Evolutionary conservation across 768 basidiomycete species (phyloP).

Genomic region (Phylloporus scabripes): DNA sequence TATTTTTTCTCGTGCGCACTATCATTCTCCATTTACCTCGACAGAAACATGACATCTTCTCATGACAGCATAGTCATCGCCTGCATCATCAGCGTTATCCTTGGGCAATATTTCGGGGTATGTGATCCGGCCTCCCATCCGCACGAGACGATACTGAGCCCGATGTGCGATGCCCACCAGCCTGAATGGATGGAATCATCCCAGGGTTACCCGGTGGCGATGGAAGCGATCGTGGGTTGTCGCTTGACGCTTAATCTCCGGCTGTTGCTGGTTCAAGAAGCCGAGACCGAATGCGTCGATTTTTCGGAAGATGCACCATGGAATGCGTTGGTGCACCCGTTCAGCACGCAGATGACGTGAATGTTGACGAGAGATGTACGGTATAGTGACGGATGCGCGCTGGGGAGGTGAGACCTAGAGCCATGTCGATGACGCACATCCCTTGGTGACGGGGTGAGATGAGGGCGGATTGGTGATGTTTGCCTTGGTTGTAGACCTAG

Average conservation of each 20-base stretch:
- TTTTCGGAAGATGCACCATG: background rate
- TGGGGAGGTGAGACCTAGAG: background rate
- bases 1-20: slow-evolving; percentile 15
- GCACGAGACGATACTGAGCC: background rate
- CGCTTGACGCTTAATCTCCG: slow-evolving; percentile 7
- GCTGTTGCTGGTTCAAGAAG: slow-evolving; percentile 1
- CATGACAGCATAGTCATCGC: slow-evolving; percentile 8
- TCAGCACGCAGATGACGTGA: background rate
- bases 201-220: slow-evolving; percentile 3
- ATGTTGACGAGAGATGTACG: background rate
- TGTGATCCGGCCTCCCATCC: background rate
- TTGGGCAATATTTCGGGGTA: slow-evolving; percentile 1
- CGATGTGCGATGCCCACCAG: background rate
- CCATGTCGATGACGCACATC: too few species aligned
- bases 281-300: background rate
- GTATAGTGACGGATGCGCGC: background rate
- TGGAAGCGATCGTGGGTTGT: slow-evolving; percentile 6
- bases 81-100: background rate
- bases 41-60: background rate
- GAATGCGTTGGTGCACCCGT: slow-evolving; percentile 1
- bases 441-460: background rate
- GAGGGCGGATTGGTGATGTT: background rate
- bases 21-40: background rate
- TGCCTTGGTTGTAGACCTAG: background rate
- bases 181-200: slow-evolving; percentile 1